These are phyloP conservation scores for Rhynchosporium agropyri DNA, from an alignment of 2,329 filamentous ascomycete species.

Conservation along the genomic window DNA sequence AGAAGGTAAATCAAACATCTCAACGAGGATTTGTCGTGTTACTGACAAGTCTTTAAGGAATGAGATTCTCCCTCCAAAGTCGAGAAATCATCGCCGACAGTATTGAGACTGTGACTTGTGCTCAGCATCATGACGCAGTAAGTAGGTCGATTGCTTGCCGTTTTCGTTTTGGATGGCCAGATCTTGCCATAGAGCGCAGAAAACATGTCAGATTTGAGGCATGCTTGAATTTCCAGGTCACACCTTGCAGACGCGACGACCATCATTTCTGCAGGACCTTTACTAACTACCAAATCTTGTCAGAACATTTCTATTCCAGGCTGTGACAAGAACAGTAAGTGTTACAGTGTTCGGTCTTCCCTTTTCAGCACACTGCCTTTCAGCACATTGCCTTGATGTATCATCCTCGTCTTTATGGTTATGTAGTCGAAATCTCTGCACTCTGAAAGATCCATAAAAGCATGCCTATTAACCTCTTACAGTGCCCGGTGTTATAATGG, in stretches of 20 bases:
- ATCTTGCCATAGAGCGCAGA: background rate
- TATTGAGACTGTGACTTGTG: constrained; percentile 90
- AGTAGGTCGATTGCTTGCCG: background rate
- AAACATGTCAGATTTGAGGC: background rate
- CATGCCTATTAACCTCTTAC: background rate
- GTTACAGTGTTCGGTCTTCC: background rate
- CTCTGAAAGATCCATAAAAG: too few species aligned
- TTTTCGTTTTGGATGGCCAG: background rate
- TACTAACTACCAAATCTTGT: constrained; percentile 65
- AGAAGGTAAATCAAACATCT: constrained; percentile 62
- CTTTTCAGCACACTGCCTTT: too few species aligned
- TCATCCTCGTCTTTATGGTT: background rate
- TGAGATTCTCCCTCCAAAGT: constrained; percentile 90
- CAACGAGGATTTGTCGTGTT: background rate
- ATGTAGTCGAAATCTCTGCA: background rate
- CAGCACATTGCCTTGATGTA: background rate
- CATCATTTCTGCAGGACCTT: background rate
- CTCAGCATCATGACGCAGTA: constrained; percentile 52
- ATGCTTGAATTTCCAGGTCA: background rate
- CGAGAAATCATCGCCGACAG: constrained; percentile 93
- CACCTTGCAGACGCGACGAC: too few species aligned
- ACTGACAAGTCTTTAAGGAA: constrained; percentile 57
- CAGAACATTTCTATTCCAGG: constrained; percentile 75
- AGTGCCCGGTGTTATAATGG: constrained; percentile 83
- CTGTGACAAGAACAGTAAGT: constrained; percentile 83